Evolutionary conservation across 208 protist species (phyloP), one percentile per base, ranked within the genome.

Genomic region (Trypanosomatidae sp.): DNA sequence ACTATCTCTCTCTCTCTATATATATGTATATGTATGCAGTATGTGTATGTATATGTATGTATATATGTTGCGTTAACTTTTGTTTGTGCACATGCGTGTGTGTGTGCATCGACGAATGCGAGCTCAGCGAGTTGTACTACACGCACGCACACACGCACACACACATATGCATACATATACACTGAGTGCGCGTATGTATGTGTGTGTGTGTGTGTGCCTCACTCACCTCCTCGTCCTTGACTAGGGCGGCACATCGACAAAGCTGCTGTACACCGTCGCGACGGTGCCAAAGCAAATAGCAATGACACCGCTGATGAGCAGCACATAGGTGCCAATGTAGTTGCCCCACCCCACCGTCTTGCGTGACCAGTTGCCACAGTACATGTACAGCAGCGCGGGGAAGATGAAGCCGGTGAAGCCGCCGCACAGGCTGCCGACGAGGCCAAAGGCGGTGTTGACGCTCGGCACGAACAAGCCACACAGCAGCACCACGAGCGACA

Each of bases 391-490:
- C 10, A 70, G 32, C 22, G 77, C 69, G 4, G 82, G 82, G 40
- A 83, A 80, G 7, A 87, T 56, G 56, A 88, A 92, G 26, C 55
- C 61, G 3, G 86, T 56, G 51, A 76, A 78, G 1, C 78, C 74
- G n/a, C 79, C 81, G 46, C 59, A 80, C 10, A 92, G 45, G 4
- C 64, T 70, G 43, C 87, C 87, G 21, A 85, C 57, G 8, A 88
- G 35, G 1, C 61, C 65, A 35, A 89, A 83, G 1, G 80, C 72
- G 13, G 84, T 33, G 44, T 71, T 80, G 35, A 92, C 65, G 47
- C 63, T 70, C 10, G 77, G 73, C 30, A 88, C 64, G 45, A 88
- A 77, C n/a, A 89, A 57, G 13, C 71, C 80, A 3, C 51, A 6
- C 3, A 89, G 24, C 15, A 76, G 56, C 2, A 61, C 40, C 7